Conservation (phyloP, 2,329 filamentous ascomycete species). For the Alternaria solani region DNA sequence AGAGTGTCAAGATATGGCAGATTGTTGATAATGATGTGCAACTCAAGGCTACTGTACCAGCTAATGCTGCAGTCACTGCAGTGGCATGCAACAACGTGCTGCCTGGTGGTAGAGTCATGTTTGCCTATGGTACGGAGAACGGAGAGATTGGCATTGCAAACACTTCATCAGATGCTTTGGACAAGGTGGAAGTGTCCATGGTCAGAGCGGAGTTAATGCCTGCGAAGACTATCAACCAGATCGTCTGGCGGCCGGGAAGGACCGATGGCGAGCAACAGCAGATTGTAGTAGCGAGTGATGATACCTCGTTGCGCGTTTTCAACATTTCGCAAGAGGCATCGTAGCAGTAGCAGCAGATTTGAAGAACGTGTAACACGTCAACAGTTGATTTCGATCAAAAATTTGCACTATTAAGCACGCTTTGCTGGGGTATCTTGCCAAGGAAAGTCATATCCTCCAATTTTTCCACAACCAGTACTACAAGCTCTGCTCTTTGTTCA, state of each 20-base stretch:
- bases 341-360: neutral
- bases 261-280: slow-evolving; percentile 26
- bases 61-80: slow-evolving; percentile 41
- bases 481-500: slow-evolving; percentile 2
- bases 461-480: neutral
- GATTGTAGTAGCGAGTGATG: slow-evolving; percentile 54
- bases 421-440: slow-evolving; percentile 13
- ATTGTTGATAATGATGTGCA: slow-evolving; percentile 33
- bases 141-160: slow-evolving; percentile 36
- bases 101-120: slow-evolving; percentile 9
- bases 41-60: slow-evolving; percentile 35
- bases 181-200: slow-evolving; percentile 23
- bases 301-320: slow-evolving; percentile 51
- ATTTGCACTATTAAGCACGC: slow-evolving; percentile 2
- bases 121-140: slow-evolving; percentile 47
- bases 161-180: slow-evolving; percentile 13
- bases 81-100: slow-evolving; percentile 30
- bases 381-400: neutral
- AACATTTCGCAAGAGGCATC: slow-evolving; percentile 17
- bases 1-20: slow-evolving; percentile 72
- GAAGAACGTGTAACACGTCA: neutral
- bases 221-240: slow-evolving; percentile 42
- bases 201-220: slow-evolving; percentile 28
- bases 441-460: neutral
- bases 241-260: slow-evolving; percentile 43